These are phyloP conservation scores for Nakazawaea wickerhamii DNA, from an alignment of 805 yeast species.

Conservation along the genomic window DNA sequence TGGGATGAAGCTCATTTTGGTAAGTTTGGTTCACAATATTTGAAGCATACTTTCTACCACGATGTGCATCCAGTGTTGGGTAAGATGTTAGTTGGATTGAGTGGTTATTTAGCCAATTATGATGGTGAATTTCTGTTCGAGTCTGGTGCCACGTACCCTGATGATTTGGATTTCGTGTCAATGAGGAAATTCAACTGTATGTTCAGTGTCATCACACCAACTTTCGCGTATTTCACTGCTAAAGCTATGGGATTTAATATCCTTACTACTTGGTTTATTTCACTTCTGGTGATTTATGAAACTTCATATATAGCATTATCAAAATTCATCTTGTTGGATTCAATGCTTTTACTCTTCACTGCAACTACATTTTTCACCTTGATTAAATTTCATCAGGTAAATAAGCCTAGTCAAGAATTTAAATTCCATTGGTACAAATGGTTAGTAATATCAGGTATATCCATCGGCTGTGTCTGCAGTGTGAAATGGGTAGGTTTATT, in stretches of 20 bases:
- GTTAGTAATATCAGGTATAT: conserved; percentile 57
- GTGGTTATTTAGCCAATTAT: conserved; percentile 80
- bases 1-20: conserved; percentile 98
- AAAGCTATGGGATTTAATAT: conserved; percentile 49
- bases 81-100: conserved; percentile 70
- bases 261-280: conserved; percentile 52
- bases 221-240: conserved; percentile 66
- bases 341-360: conserved; percentile 72
- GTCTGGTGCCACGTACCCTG: conserved; percentile 75
- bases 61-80: conserved; percentile 90
- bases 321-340: conserved; percentile 70
- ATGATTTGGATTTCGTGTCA: conserved; percentile 55
- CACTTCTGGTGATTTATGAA: conserved; percentile 62
- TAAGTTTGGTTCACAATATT: conserved; percentile 75
- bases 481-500: conserved; percentile 85
- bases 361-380: conserved; percentile 62
- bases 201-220: conserved; percentile 62
- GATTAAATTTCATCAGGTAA: conserved; percentile 46
- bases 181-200: conserved; percentile 72
- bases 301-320: conserved; percentile 65
- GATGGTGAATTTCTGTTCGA: conserved; percentile 87
- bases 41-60: conserved; percentile 74
- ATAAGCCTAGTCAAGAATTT: conserved; percentile 32
- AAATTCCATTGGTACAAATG: conserved; percentile 41
- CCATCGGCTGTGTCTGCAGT: conserved; percentile 79